Base-by-base conservation (phyloP, 2,329 filamentous ascomycete genomes). In the Colletotrichum sojae region DNA sequence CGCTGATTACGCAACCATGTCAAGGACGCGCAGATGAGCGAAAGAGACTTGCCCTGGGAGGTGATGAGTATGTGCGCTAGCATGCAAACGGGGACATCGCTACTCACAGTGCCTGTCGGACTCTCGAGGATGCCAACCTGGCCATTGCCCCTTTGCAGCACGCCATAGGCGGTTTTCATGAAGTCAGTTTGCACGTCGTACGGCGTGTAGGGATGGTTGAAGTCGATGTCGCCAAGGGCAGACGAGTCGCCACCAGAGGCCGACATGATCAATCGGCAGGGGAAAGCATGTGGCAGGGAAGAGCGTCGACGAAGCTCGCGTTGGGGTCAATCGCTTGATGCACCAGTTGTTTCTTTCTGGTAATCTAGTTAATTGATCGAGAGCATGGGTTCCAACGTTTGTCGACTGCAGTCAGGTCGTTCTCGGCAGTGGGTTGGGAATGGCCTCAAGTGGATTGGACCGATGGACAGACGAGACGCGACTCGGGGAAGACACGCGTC, bases 1-100 rank as follows among this genome's bases (percentile, higher is more conserved):
- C 97, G 95, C 80, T 95, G 89, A 65, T 93, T 89, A 55, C 95
- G 91, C n/a, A 98, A 85, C 95, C 95, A 98, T 3, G 94, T 97
- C 75, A 98, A 80, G 6, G 94, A 91, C 48, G 92, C 92, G 77
- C 95, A 98, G 71, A 98, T 96, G 31, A 98, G 85, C 72, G 95
- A 97, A 52, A 98, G 81, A 1, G 95, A 97, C 86, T 98, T 98
- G 52, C 95, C 95, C 85, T 92, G 71, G 16, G 18, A 46, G 12
- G 18, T 40, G 10, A 36, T 36, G 71, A 78, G 70, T 3, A 59
- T 40, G 20, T 55, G 39, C 16, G 27, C 27, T n/a, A n/a, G 39
- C 48, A 12, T 13, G 40, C 13, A 2, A 13, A 15, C 39, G 27
- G 51, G 18, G 55, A 57, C 31, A 8, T 36, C 10, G 25, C 25